These are phyloP conservation scores for Acanthamoeba sp. DNA, from an alignment of 208 protist genomes.

Conservation along the genomic window DNA sequence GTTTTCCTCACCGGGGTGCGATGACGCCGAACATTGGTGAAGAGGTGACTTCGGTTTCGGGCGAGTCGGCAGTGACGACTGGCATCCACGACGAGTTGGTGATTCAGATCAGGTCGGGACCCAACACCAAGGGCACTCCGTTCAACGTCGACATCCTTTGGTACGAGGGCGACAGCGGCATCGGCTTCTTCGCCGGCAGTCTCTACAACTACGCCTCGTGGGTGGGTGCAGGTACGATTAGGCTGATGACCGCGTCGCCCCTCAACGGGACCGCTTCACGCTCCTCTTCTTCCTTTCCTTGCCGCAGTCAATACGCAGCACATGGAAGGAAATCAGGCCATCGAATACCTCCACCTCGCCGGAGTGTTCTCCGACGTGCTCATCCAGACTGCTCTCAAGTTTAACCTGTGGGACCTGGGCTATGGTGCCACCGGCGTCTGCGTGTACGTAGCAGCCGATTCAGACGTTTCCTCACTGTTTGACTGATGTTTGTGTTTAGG, in stretches of 20 bases:
- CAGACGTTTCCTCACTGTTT: neutral
- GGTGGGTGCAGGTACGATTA: conserved; percentile 57
- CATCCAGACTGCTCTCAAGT: conserved; percentile 36
- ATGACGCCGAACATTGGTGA: too few species aligned
- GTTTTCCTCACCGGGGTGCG: neutral
- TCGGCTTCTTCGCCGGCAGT: conserved; percentile 74
- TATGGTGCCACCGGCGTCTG: conserved; percentile 74
- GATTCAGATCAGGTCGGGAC: conserved; percentile 67
- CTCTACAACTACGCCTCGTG: conserved; percentile 67
- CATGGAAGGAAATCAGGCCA: conserved; percentile 67
- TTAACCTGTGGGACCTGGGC: conserved; percentile 70
- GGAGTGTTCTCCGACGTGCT: conserved; percentile 69
- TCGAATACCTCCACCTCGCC: conserved; percentile 65
- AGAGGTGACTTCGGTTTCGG: conserved; percentile 38
- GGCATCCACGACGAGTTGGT: conserved; percentile 74
- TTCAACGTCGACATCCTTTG: conserved; percentile 65
- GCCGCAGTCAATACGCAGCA: conserved; percentile 47
- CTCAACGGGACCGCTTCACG: neutral
- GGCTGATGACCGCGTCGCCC: neutral
- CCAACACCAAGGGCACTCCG: conserved; percentile 44
- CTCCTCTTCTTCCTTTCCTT: neutral
- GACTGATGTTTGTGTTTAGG: neutral
- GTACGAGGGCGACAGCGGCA: conserved; percentile 73
- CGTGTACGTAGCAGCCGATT: conserved; percentile 18
- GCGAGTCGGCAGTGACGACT: conserved; percentile 7